Evolutionary conservation across 495 filamentous ascomycete genomes (phyloP).

Genomic region (Podospora conica): DNA sequence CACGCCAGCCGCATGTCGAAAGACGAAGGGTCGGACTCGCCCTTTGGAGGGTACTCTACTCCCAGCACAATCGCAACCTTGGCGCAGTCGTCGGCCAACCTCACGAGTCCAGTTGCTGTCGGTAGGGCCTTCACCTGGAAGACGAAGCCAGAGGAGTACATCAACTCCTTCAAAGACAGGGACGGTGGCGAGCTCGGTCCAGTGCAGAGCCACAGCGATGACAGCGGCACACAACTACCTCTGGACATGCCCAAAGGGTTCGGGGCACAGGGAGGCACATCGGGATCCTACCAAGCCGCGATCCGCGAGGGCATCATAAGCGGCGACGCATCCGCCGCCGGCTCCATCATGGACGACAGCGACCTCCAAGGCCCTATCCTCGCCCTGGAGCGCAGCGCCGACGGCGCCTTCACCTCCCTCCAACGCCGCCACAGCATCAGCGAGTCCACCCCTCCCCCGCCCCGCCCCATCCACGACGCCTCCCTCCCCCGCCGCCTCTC

Average conservation of each 20-base stretch:
- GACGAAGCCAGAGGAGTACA: conserved; percentile 49
- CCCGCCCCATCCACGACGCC: conserved; percentile 42
- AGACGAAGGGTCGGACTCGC: conserved; percentile 34
- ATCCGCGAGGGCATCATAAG: conserved; percentile 21
- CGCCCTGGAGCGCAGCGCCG: conserved; percentile 28
- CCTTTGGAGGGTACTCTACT: conserved; percentile 19
- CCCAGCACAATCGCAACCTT: conserved; percentile 31
- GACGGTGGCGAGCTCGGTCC: conserved; percentile 24
- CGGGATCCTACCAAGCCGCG: conserved; percentile 12
- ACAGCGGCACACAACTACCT: background rate
- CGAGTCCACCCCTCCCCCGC: conserved; percentile 25
- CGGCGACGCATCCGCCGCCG: conserved; percentile 33
- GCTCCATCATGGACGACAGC: conserved; percentile 39
- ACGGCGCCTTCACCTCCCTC: conserved; percentile 23
- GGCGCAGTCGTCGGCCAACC: conserved; percentile 31
- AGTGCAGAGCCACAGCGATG: background rate
- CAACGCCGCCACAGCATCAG: conserved; percentile 46
- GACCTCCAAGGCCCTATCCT: conserved; percentile 38
- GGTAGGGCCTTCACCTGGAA: conserved; percentile 51
- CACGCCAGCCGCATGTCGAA: conserved; percentile 44
- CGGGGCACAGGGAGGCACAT: conserved; percentile 8
- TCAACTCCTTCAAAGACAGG: conserved; percentile 31
- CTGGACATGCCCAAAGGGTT: background rate
- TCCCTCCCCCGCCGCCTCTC: conserved; percentile 77
- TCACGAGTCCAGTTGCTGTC: conserved; percentile 30